These are phyloP conservation scores for Pyronema omphalodes DNA, from an alignment of 495 filamentous ascomycete species.

Conservation along the genomic window DNA sequence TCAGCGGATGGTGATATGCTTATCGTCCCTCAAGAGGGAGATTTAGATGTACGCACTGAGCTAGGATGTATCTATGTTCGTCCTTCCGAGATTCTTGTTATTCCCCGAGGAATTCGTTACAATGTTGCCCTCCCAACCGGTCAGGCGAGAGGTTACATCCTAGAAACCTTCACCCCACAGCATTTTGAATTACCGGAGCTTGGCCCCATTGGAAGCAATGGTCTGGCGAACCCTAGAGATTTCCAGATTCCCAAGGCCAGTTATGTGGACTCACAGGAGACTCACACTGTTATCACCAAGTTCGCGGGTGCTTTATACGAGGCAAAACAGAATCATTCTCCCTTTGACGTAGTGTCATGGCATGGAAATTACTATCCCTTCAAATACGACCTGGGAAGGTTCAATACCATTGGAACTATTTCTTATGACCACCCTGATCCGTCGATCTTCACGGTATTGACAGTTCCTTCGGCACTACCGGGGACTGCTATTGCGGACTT, in stretches of 20 bases:
- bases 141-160: conserved; percentile 54
- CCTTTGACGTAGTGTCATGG: conserved; percentile 70
- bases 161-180: conserved; percentile 50
- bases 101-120: conserved; percentile 66
- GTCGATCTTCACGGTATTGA: conserved; percentile 61
- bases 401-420: conserved; percentile 53
- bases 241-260: conserved; percentile 64
- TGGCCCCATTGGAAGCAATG: conserved; percentile 70
- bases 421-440: conserved; percentile 64
- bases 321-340: conserved; percentile 55
- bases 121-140: conserved; percentile 42
- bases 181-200: conserved; percentile 70
- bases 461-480: conserved; percentile 37
- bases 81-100: conserved; percentile 71
- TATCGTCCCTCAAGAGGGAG: conserved; percentile 64
- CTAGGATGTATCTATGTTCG: conserved; percentile 57
- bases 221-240: conserved; percentile 70
- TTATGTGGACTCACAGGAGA: conserved; percentile 32
- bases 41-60: conserved; percentile 62
- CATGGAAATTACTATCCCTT: conserved; percentile 61
- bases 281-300: conserved; percentile 44
- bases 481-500: conserved; percentile 63
- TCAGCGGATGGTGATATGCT: conserved; percentile 73
- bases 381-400: conserved; percentile 68
- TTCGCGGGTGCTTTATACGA: conserved; percentile 61